Evolutionary conservation across 2,329 filamentous ascomycete genomes (phyloP).

Genomic region (Grosmannia huntii): DNA sequence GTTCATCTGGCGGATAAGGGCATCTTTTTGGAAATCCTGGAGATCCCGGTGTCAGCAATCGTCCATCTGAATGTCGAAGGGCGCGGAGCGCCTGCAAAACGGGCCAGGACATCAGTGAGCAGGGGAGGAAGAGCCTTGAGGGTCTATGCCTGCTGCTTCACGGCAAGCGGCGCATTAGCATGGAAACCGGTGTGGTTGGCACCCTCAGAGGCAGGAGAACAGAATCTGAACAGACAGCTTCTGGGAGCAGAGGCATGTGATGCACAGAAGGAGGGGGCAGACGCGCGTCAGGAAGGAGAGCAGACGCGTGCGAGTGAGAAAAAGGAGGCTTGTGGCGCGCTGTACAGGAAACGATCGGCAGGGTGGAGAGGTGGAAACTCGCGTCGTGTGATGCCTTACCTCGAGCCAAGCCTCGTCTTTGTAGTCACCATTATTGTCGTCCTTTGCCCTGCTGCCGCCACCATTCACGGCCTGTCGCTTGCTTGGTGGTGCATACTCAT

Average conservation of each 20-base stretch:
- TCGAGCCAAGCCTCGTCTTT: constrained; percentile 51
- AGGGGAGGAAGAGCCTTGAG: constrained; percentile 13
- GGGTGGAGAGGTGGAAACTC: constrained; percentile 4
- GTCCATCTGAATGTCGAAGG: constrained; percentile 4
- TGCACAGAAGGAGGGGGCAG: neutral
- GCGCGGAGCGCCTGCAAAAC: constrained; percentile 9
- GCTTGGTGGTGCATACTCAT: constrained; percentile 75
- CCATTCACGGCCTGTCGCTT: constrained; percentile 91
- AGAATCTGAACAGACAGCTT: neutral
- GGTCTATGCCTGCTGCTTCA: constrained; percentile 12
- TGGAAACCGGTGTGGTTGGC: constrained; percentile 1
- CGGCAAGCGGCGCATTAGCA: constrained; percentile 8
- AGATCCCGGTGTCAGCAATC: constrained; percentile 23
- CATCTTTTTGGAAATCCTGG: constrained; percentile 87
- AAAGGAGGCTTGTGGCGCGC: neutral
- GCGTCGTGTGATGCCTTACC: constrained; percentile 38
- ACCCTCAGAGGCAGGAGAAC: neutral
- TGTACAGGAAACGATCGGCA: neutral
- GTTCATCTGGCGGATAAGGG: constrained; percentile 93
- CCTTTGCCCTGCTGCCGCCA: constrained; percentile 38
- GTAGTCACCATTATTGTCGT: constrained; percentile 37
- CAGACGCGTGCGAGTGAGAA: neutral
- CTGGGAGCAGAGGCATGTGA: no score
- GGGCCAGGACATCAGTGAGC: neutral
- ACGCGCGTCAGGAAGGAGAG: neutral